Conservation (phyloP, 2,329 filamentous ascomycete species). For the Mollisiaceae sp. region DNA sequence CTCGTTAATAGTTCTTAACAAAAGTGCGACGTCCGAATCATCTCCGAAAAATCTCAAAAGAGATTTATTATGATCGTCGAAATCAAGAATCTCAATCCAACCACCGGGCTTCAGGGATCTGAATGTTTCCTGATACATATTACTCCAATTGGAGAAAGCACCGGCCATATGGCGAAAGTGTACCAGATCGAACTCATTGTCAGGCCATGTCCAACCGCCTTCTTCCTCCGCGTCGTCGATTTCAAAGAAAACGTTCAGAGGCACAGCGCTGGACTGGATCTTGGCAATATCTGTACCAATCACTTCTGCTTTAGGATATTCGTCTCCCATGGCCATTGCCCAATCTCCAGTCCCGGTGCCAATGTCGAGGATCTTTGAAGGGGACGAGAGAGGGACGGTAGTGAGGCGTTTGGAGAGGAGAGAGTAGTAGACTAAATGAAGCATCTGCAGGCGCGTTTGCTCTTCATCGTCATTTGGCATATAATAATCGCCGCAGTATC, state of each 20-base stretch:
- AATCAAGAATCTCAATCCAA: constrained; percentile 42
- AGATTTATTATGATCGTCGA: constrained; percentile 32
- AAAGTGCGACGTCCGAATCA: constrained; percentile 23
- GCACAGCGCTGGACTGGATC: constrained; percentile 63
- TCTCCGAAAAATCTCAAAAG: constrained; percentile 31
- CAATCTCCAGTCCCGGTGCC: constrained; percentile 68
- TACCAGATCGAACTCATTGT: constrained; percentile 62
- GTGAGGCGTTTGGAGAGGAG: constrained; percentile 39
- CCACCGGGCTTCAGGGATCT: constrained; percentile 40
- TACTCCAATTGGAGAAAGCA: constrained; percentile 59
- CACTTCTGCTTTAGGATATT: constrained; percentile 54
- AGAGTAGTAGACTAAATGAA: constrained; percentile 37
- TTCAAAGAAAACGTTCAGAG: constrained; percentile 67
- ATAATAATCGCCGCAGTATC: constrained; percentile 54
- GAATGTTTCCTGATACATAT: constrained; percentile 59
- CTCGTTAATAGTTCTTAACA: constrained; percentile 26
- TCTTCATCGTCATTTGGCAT: constrained; percentile 43
- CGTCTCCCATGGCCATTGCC: constrained; percentile 64
- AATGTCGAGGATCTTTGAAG: constrained; percentile 48
- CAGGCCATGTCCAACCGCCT: constrained; percentile 56
- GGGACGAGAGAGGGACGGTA: constrained; percentile 46
- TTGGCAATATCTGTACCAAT: constrained; percentile 64
- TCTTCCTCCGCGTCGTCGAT: constrained; percentile 61
- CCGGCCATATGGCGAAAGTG: constrained; percentile 64
- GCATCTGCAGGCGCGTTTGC: constrained; percentile 38